Conservation (phyloP, 2,329 filamentous ascomycete species). For the Fusarium sp. region DNA sequence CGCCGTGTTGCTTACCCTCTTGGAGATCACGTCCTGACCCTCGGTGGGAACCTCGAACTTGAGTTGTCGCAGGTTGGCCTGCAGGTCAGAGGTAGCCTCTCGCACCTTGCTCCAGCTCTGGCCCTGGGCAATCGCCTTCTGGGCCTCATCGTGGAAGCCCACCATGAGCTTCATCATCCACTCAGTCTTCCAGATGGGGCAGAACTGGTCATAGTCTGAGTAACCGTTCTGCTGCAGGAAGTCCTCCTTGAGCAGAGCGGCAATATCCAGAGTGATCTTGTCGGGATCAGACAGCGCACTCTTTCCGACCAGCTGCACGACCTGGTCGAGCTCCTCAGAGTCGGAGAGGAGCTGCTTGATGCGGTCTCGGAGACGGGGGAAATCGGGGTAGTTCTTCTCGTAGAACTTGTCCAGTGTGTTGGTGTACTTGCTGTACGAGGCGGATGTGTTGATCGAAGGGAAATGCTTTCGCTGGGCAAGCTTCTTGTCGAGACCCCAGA, state of each 20-base stretch:
- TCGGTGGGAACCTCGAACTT: slow-evolving; percentile 96
- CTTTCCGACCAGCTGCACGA: slow-evolving; percentile 98
- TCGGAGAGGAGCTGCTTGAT: slow-evolving; percentile 94
- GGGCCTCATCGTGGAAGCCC: slow-evolving; percentile 95
- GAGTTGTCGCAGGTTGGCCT: slow-evolving; percentile 86
- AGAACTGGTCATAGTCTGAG: slow-evolving; percentile 99
- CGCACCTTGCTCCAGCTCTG: slow-evolving; percentile 93
- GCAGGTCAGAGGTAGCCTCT: slow-evolving; percentile 88
- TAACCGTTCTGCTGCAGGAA: slow-evolving; percentile 99
- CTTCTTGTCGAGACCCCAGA: slow-evolving; percentile 99
- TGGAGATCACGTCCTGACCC: slow-evolving; percentile 81
- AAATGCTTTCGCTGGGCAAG: slow-evolving; percentile 99
- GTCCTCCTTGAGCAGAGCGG: slow-evolving; percentile 94
- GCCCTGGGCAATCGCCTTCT: slow-evolving; percentile 93
- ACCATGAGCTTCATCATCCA: slow-evolving; percentile 99
- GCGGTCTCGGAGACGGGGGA: slow-evolving; percentile 90
- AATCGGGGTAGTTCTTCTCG: slow-evolving; percentile 92
- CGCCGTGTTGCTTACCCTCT: slow-evolving; percentile 76
- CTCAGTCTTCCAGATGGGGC: slow-evolving; percentile 98
- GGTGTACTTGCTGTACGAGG: slow-evolving; percentile 98
- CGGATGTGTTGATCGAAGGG: slow-evolving; percentile 94
- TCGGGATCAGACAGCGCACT: slow-evolving; percentile 94
- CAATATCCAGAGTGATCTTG: slow-evolving; percentile 97
- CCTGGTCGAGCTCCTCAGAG: slow-evolving; percentile 97
- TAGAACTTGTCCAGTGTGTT: slow-evolving; percentile 91